Evolutionary conservation across 345 rosid species (phyloP), one percentile per base, ranked within the genome.

Genomic region (Carallia brachiata): DNA sequence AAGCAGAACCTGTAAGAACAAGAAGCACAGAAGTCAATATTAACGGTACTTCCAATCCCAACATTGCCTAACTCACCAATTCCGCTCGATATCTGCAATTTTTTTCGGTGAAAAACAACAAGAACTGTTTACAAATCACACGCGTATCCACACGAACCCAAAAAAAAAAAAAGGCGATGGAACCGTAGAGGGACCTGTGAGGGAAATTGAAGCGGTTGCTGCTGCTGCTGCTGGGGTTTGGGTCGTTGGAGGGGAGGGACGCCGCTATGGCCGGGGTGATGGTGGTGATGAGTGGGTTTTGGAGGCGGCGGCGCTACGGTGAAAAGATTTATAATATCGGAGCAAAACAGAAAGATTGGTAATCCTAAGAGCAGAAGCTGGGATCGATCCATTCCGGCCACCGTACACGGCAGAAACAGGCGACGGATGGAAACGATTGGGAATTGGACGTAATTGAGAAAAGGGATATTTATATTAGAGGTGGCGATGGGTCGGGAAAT

Each of bases 11-110:
- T 79, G 70, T 76, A 68, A 76, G 81, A 79, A 52, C 68, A 79
- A 64, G 83, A 79, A 76, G 78, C 60, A 27, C 82, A 82, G 44
- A 70, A 82, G 69, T 71, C 57, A 48, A 79, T 73, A 28, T 68
- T 76, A 55, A 79, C 52, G 3, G 65, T 63, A 44, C 27, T 71
- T 32, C 82, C 85, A 65, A 61, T 2, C 40, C 85, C 85, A 13
- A 70, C 50, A 50, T 19, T 28, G 52, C 66, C 37, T 7, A 15
- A 52, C n/a, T 1, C 65, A 69, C 60, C 80, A 47, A 53, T 54
- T 59, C 30, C 28, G 36, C 65, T 36, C 2, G 78, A 19, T 73
- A 73, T 82, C 80, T 76, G 76, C 77, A 76, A 23, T 16, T 69
- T 44, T 15, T 50, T 23, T 3, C 32, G 55, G 23, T 23, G 23